Evolutionary conservation across 768 basidiomycete genomes (phyloP), one percentile per base, ranked within the genome.

Genomic region (Fibroporia radiculosa): DNA sequence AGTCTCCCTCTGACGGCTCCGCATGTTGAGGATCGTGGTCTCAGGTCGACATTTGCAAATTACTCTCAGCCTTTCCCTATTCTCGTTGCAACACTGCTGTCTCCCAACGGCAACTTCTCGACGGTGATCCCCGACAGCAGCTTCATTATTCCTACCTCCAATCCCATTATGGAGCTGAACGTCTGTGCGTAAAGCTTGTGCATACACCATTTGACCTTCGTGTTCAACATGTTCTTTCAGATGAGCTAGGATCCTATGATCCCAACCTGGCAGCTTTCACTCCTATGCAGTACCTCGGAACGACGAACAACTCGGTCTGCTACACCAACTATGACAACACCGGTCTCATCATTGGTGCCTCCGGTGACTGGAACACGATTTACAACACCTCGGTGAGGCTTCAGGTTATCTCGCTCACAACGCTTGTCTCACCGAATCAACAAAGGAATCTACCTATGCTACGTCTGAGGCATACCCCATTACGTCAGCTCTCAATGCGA

Each of bases 231-330:
- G 80, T 77, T 74, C 73, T 0, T 77, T 80, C 78, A 14, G 58
- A 75, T 48, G 84, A 85, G 55, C 70, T 81, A 37, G 85, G 83
- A 3, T 85, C 83, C 0, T 89, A 73, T 62, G 86, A 89, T 54
- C 81, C 84, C 8, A 70, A 61, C 39, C 65, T 86, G 6, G 79
- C 79, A n/a, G 80, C 84, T 1, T 88, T 84, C 59, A 70, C 74
- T 56, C 80, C 82, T 36, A 65, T 77, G 23, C 63, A 73, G 0
- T 78, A 72, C 51, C 71, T 76, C 6, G 91, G 91, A 4, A 86
- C 85, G 0, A 68, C 71, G 11, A 78, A 75, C 48, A 60, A 66
- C 4, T 73, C 76, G 7, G 62, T 75, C 1, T 93, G 91, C 59
- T 79, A 80, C 11, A 75, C 72, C 4, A 80, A 79, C 5, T 90